phyloP scores from a whole-genome alignment of 495 filamentous ascomycete species.

The Aspergillus cavernicola region DNA sequence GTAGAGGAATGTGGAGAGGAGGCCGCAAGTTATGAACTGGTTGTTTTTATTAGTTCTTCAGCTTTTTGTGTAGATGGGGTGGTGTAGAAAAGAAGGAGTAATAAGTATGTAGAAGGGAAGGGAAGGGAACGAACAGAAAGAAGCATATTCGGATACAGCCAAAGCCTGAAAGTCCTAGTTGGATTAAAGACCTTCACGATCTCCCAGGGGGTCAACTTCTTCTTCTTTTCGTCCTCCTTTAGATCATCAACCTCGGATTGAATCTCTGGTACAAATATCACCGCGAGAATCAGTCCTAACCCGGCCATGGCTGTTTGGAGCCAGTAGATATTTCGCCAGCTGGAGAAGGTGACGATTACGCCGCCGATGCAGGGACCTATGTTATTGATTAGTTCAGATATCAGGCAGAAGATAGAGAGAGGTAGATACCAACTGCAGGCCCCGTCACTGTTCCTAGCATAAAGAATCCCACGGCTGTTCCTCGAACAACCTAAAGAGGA shows the following conservation, averaged over 20 bases:
- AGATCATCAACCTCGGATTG: constrained; percentile 14
- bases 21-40: constrained; percentile 57
- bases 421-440: constrained; percentile 50
- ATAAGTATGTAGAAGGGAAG: not conserved
- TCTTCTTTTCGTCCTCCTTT: not conserved
- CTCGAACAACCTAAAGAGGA: constrained; percentile 47
- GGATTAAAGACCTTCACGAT: constrained; percentile 38
- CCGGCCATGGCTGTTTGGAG: constrained; percentile 42
- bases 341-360: constrained; percentile 53
- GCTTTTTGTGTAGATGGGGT: not conserved
- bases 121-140: constrained; percentile 29
- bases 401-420: not conserved
- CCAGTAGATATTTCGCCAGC: constrained; percentile 59
- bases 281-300: constrained; percentile 33
- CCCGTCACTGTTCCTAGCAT: constrained; percentile 52
- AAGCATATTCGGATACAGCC: constrained; percentile 40
- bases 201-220: not conserved
- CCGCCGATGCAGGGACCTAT: constrained; percentile 44
- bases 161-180: constrained; percentile 29
- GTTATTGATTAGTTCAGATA: not conserved
- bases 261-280: constrained; percentile 39
- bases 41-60: not conserved
- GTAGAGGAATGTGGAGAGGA: constrained; percentile 70
- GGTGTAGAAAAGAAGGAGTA: not conserved
- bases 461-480: constrained; percentile 54